Percentiles rank a stretch among this genome's conserved stretches.
Conservation (phyloP, 1,284 basidiomycete genomes). For the Ceratobasidium sp. region DNA sequence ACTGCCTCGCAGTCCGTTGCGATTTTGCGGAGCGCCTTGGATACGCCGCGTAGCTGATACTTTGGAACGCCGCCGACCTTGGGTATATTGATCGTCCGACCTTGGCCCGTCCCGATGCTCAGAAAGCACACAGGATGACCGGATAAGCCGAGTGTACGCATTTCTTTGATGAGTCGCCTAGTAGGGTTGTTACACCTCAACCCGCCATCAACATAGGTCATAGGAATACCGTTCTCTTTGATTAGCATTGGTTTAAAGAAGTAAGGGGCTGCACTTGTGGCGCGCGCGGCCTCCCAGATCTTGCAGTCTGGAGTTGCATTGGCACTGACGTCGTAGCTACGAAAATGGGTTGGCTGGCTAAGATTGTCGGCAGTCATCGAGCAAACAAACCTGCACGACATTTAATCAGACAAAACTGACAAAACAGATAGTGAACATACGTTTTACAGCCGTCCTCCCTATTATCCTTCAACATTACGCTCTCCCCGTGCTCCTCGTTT, state of each 20-base stretch:
- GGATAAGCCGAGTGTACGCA: too few relatives aligned
- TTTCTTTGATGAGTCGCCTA: neutral
- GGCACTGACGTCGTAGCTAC: neutral
- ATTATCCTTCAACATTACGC: neutral
- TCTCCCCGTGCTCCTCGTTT: neutral
- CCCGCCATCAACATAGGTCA: neutral
- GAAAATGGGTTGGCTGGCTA: neutral
- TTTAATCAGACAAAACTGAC: neutral
- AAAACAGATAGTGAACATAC: neutral
- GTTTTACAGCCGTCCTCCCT: neutral
- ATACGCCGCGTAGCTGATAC: neutral
- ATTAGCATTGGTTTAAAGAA: neutral
- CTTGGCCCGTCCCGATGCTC: slow-evolving; percentile 12
- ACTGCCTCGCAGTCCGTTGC: slow-evolving; percentile 11
- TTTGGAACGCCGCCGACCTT: neutral
- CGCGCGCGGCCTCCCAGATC: slow-evolving; percentile 14
- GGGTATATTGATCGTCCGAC: neutral
- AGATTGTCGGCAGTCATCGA: neutral
- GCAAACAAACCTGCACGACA: slow-evolving; percentile 13
- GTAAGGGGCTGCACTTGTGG: slow-evolving; percentile 9
- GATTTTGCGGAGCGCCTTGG: neutral
- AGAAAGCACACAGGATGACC: neutral
- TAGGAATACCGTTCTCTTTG: neutral
- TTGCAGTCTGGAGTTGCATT: neutral
- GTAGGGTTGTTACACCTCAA: slow-evolving; percentile 19